A percentile compares a stretch with the other conserved stretches of the same genome.
Evolutionary conservation across 768 basidiomycete species (phyloP).

Genomic region (Boletus patriciae): DNA sequence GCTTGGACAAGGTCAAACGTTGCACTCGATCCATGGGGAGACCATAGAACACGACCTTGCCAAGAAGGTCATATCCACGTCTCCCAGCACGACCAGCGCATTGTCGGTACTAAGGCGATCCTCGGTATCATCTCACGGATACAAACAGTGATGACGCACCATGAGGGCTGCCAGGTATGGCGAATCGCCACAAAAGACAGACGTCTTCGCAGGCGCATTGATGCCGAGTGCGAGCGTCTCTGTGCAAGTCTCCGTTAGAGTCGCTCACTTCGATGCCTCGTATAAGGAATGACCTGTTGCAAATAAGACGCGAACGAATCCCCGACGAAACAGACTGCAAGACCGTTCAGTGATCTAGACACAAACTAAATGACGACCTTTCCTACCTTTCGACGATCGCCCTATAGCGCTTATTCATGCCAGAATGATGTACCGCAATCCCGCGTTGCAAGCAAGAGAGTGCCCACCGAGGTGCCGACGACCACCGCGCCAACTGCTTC

Average conservation of each 20-base stretch:
- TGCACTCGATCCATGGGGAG: conserved; percentile 62
- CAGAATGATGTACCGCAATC: conserved; percentile 68
- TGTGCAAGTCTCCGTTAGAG: conserved; percentile 19
- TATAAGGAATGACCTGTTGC: conserved; percentile 49
- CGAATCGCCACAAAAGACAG: conserved; percentile 64
- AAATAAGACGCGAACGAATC: conserved; percentile 63
- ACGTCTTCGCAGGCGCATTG: conserved; percentile 69
- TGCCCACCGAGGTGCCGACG: conserved; percentile 43
- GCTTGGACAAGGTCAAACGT: conserved; percentile 59
- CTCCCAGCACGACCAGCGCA: conserved; percentile 73
- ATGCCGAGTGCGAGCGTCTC: conserved; percentile 73
- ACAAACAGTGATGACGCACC: conserved; percentile 36
- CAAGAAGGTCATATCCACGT: conserved; percentile 66
- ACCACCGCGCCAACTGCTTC: conserved; percentile 33
- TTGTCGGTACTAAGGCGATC: conserved; percentile 57
- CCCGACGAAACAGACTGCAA: conserved; percentile 50
- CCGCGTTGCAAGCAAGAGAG: conserved; percentile 53
- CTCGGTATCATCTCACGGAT: background rate
- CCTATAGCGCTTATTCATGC: conserved; percentile 65
- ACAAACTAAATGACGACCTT: background rate
- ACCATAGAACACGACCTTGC: conserved; percentile 74
- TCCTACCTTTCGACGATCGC: conserved; percentile 55
- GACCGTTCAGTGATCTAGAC: background rate
- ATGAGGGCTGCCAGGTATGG: conserved; percentile 59
- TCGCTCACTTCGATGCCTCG: background rate